Evolutionary conservation across 768 basidiomycete species (phyloP), one percentile per base, ranked within the genome.

Genomic region (Filobasidium floriforme): DNA sequence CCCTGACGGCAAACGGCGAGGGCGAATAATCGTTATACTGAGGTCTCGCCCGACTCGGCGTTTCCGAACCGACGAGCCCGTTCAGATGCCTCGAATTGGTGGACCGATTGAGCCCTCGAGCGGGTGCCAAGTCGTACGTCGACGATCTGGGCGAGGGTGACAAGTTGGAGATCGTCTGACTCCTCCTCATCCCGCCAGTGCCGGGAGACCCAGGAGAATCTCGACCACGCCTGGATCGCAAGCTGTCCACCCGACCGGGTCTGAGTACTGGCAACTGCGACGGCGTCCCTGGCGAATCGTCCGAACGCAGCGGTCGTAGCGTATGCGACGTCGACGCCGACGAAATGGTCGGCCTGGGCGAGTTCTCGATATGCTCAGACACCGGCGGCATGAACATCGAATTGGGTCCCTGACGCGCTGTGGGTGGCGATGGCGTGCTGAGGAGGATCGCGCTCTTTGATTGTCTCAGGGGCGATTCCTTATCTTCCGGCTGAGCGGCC

Each of bases 1-100:
- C 46, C 22, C 46, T 3, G 15, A 6, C 46, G 22, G 14, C 18
- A 12, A 18, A 49, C 4, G 46, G 46, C 22, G 46, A 49, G 5
- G 46, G 32, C 9, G 32, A 37, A 37, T 37, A 37, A 3, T 37
- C 32, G 32, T 3, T n/a, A 24, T 24, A 15, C 54, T 19, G 29
- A 4, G 19, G 1, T 57, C 15, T 57, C 54, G 7, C 15, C 15
- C 54, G 15, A 15, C 7, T 1, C 24, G 54, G 54, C 29, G 54
- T 57, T 19, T 57, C 54, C 7, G 54, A 24, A 24, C 29, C 54
- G 54, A 28, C 29, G 15, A 57, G 54, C 2, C 24, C 54, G 26
- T 6, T 22, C 24, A 57, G 26, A 26, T 57, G 54, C 29, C 54
- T 57, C 24, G 54, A 57, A 28, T 57, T 57, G 22, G 54, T 57